Evolutionary conservation across 352 stramenopile species (phyloP).

Genomic region (Phytopythium helicoides): DNA sequence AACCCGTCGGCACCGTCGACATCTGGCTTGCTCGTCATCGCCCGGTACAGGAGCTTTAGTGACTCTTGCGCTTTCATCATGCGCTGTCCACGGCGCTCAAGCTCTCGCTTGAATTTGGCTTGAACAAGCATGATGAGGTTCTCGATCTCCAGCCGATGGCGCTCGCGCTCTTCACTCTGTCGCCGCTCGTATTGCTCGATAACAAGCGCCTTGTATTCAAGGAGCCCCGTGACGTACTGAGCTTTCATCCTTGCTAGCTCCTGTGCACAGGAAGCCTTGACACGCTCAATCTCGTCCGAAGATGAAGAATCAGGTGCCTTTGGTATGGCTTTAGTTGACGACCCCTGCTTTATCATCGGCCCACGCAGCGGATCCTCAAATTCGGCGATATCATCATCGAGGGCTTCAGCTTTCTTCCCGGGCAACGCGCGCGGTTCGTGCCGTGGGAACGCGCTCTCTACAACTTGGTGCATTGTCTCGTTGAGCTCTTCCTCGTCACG

Average conservation of each 20-base stretch:
- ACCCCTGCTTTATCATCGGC: conserved; percentile 9
- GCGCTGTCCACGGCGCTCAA: conserved; percentile 45
- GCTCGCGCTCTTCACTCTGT: conserved; percentile 48
- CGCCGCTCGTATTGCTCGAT: conserved; percentile 69
- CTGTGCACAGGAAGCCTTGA: conserved; percentile 31
- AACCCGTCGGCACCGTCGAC: neutral
- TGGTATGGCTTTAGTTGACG: neutral
- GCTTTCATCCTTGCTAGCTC: conserved; percentile 51
- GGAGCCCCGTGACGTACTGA: conserved; percentile 50
- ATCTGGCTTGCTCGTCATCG: conserved; percentile 22
- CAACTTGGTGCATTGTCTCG: conserved; percentile 38
- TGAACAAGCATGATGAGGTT: conserved; percentile 55
- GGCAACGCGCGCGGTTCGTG: conserved; percentile 9
- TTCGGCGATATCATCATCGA: conserved; percentile 46
- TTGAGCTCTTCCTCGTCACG: conserved; percentile 52
- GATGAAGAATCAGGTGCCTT: neutral
- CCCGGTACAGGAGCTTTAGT: conserved; percentile 61
- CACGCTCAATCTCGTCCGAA: conserved; percentile 28
- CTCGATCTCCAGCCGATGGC: conserved; percentile 62
- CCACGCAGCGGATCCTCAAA: conserved; percentile 41
- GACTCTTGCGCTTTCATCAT: conserved; percentile 55
- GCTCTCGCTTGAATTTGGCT: conserved; percentile 55
- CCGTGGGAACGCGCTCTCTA: conserved; percentile 49
- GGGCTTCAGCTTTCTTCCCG: conserved; percentile 30
- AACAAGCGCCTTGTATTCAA: conserved; percentile 74